Base-by-base conservation (phyloP, 2,329 filamentous ascomycete genomes). In the Fusarium sp. region DNA sequence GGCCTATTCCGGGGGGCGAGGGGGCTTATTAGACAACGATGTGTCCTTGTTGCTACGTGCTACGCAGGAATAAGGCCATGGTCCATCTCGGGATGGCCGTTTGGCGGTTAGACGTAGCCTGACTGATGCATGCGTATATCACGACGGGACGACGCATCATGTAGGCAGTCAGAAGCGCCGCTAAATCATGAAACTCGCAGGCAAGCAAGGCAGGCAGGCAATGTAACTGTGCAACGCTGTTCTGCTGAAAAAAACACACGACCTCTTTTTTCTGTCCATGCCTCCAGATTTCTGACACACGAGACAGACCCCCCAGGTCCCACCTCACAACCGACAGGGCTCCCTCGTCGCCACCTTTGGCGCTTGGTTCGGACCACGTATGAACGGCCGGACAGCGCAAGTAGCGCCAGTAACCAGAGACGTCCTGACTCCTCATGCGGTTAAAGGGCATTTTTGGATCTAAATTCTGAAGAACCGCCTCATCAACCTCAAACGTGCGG, bases 401-500 rank as follows among this genome's bases (percentile, higher is more conserved):
- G 59, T 27, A 74, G 65, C 60, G 65, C 47, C 47, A 30, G 27
- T 12, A 52, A 32, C 10, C 25, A 52, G 17, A 52, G 47, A 43
- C 27, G 43, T 66, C 68, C 59, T 61, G 57, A 35, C 32, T 66
- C 68, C 62, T 61, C 60, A 35, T 37, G 60, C 17, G 40, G 33
- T 59, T 63, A 43, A 67, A 72, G 66, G 64, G 47, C 47, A 52
- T 20, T 20, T 50, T 50, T 32, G 47, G 59, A 74, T 78, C 74
- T 66, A 57, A 57, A 64, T 56, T 67, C 45, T 65, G 63, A 76
- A 69, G 70, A 76, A 76, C 72, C 82, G 80, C 85, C 82, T 84
- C 84, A 86, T 87, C 81, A 86, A 86, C 83, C 84, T 88, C 87
- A 89, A 88, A 89, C 87, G 77, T 73, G 75, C 72, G 66, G 66